phyloP scores from a whole-genome alignment of 2,329 filamentous ascomycete genomes.

The Xylariaceae sp. region DNA sequence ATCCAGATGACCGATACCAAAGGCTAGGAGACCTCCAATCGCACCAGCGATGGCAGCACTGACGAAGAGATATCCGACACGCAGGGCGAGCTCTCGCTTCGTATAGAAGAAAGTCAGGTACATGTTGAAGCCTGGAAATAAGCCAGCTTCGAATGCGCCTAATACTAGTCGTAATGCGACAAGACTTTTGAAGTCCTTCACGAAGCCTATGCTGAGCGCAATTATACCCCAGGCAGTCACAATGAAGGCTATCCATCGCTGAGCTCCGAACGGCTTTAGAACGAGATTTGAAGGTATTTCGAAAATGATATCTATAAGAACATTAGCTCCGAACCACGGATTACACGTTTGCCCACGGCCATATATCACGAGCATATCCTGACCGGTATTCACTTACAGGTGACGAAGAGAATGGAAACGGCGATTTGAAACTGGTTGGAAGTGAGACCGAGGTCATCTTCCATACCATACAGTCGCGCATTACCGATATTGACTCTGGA shows the following conservation, averaged over 20 bases:
- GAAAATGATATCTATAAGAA: slow-evolving; percentile 42
- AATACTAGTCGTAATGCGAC: slow-evolving; percentile 65
- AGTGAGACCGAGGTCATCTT: slow-evolving; percentile 54
- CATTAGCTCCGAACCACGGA: neutral
- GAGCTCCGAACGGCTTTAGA: slow-evolving; percentile 57
- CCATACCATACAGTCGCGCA: slow-evolving; percentile 59
- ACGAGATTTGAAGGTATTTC: slow-evolving; percentile 63
- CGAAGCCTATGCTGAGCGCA: slow-evolving; percentile 64
- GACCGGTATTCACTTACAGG: slow-evolving; percentile 38
- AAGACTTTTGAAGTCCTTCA: slow-evolving; percentile 58
- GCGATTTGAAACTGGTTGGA: slow-evolving; percentile 65
- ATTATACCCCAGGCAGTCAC: slow-evolving; percentile 61
- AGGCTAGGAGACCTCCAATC: slow-evolving; percentile 67
- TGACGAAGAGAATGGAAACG: slow-evolving; percentile 63
- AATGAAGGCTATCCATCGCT: slow-evolving; percentile 61
- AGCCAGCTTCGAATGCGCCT: slow-evolving; percentile 46
- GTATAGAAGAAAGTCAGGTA: slow-evolving; percentile 69
- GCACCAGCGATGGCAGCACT: slow-evolving; percentile 66
- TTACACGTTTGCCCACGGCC: neutral
- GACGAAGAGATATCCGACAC: slow-evolving; percentile 69
- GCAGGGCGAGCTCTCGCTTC: slow-evolving; percentile 64
- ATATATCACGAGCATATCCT: neutral
- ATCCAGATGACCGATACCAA: slow-evolving; percentile 68
- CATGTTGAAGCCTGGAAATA: slow-evolving; percentile 29
- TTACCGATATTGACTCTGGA: slow-evolving; percentile 66